Conservation (phyloP, 345 rosid species). For the sweet orange (Citrus sinensis) region DNA sequence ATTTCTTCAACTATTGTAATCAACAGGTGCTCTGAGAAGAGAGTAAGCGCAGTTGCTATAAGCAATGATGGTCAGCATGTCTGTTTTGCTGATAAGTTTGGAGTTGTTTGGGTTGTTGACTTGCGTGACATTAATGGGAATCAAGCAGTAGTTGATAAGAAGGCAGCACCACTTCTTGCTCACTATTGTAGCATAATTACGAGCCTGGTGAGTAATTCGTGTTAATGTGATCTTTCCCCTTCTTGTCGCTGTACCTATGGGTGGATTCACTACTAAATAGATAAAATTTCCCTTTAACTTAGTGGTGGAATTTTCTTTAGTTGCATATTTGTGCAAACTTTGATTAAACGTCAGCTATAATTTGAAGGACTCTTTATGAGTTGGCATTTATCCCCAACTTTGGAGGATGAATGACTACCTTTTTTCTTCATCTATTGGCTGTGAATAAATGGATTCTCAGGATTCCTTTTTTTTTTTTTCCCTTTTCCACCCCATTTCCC, state of each 20-base stretch:
- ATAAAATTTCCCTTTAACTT: background rate
- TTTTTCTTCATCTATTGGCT: background rate
- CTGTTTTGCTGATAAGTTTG: conserved; percentile 94
- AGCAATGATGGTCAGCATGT: conserved; percentile 59
- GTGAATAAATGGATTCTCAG: background rate
- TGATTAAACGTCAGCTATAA: background rate
- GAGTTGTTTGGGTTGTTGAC: conserved; percentile 88
- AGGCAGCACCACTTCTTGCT: conserved; percentile 69
- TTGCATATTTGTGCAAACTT: background rate
- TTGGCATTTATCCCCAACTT: background rate
- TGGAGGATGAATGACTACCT: background rate
- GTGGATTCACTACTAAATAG: background rate
- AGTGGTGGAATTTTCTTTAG: background rate
- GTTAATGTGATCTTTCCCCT: background rate
- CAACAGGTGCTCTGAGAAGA: conserved; percentile 79
- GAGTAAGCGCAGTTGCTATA: conserved; percentile 80
- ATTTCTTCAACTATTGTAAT: conserved; percentile 2
- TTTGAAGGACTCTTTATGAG: background rate
- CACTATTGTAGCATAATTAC: conserved; percentile 98
- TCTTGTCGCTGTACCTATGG: background rate
- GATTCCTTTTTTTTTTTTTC: background rate
- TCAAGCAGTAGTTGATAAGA: conserved; percentile 35
- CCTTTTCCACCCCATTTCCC: background rate
- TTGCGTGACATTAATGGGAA: conserved; percentile 41
- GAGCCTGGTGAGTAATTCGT: conserved; percentile 49